Percentiles rank a stretch among this genome's conserved stretches.
These are phyloP conservation scores for Metschnikowia cerradonensis DNA, from an alignment of 805 yeast genomes.

Conservation along the genomic window DNA sequence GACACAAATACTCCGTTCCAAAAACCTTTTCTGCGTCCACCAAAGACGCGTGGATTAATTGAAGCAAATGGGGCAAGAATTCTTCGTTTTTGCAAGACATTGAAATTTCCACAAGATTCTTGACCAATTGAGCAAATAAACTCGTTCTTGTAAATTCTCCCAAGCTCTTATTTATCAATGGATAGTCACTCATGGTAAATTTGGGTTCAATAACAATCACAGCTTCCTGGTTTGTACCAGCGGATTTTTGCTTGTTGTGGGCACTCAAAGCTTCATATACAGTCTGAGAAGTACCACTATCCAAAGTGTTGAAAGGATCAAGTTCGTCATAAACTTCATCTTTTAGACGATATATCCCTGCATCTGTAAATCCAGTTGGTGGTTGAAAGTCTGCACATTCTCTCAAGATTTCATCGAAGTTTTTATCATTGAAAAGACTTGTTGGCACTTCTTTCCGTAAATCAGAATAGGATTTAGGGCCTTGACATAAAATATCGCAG, in stretches of 20 bases:
- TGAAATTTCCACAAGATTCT: conserved; percentile 53
- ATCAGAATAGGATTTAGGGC: conserved; percentile 31
- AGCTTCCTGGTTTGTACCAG: conserved; percentile 34
- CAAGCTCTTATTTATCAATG: conserved; percentile 35
- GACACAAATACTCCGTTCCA: conserved; percentile 39
- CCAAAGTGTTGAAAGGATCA: conserved; percentile 44
- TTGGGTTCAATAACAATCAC: conserved; percentile 44
- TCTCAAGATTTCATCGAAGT: conserved; percentile 48
- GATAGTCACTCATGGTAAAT: conserved; percentile 27
- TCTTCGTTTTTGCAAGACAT: conserved; percentile 49
- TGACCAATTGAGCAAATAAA: conserved; percentile 53
- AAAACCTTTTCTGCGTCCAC: conserved; percentile 43
- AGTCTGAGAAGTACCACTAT: conserved; percentile 46
- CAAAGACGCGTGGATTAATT: conserved; percentile 63
- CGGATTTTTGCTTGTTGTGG: conserved; percentile 23
- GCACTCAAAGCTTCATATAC: conserved; percentile 42
- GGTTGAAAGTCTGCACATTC: conserved; percentile 63
- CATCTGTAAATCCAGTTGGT: conserved; percentile 55
- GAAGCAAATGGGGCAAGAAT: conserved; percentile 57
- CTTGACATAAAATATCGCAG: conserved; percentile 47
- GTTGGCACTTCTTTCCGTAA: conserved; percentile 23
- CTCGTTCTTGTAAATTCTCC: conserved; percentile 49
- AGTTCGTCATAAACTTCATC: conserved; percentile 48
- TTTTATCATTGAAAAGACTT: conserved; percentile 25
- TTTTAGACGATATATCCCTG: conserved; percentile 67